Base-by-base conservation (phyloP, 2,329 filamentous ascomycete species). In the Blumeria hordei region DNA sequence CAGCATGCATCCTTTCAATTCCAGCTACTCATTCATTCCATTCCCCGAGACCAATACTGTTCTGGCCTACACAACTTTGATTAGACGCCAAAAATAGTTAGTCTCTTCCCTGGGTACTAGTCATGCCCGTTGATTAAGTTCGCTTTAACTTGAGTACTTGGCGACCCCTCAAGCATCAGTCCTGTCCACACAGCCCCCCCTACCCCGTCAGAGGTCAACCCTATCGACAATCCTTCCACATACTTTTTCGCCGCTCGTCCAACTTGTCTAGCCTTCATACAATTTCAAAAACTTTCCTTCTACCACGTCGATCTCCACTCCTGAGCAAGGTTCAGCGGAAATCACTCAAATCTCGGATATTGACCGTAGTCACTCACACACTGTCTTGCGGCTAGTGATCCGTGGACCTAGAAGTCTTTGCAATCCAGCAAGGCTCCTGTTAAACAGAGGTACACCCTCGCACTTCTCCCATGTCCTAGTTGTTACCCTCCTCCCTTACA, bases 381-480 rank as follows among this genome's bases (percentile, higher is more conserved):
- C 41, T 44, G 59, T 61, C 62, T 57, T 56, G 58, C 60, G 60
- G 61, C 60, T 32, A 56, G 53, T 53, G 55, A 41, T 54, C 51
- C 37, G 49, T 57, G 60, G 57, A 55, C 60, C 62, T 60, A 57
- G 62, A 60, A 55, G 33, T 16, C 36, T 62, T 58, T 55, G 59
- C 61, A 62, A 62, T 60, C 60, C 60, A 61, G 59, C 62, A 62
- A 64, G 62, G 63, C 60, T 56, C 60, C 59, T 63, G 59, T 63
- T 62, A 61, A 60, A 62, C 60, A 60, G 62, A 65, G 63, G 60
- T 64, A 65, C 55, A 64, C 61, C 62, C 63, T 63, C 63, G 60
- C 58, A 52, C 59, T 60, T 54, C 62, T 28, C 21, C 21, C 21
- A 43, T 18, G 39, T n/a, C 54, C 45, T 33, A 11, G 32, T 39